Conservation (phyloP, 2,329 filamentous ascomycete genomes). For the Claviceps sp. region DNA sequence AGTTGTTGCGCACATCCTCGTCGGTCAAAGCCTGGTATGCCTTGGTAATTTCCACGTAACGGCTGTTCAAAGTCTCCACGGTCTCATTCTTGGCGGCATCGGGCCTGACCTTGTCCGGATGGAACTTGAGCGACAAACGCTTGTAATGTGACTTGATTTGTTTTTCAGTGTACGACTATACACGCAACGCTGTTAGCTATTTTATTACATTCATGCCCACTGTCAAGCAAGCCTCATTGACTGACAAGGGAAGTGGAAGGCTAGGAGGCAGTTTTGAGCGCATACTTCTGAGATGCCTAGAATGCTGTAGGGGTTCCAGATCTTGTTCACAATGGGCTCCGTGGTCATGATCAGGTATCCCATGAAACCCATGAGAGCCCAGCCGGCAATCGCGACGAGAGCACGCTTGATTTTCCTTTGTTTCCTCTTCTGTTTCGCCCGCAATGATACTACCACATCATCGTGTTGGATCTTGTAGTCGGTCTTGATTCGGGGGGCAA, state of each 20-base stretch:
- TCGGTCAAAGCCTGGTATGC: conserved; percentile 97
- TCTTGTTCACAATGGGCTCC: conserved; percentile 54
- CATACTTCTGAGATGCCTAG: conserved; percentile 66
- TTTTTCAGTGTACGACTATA: conserved; percentile 72
- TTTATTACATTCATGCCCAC: conserved; percentile 9
- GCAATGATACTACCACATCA: conserved; percentile 69
- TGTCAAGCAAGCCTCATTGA: neutral
- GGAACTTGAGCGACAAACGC: conserved; percentile 69
- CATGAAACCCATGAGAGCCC: conserved; percentile 79
- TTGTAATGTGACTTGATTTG: conserved; percentile 88
- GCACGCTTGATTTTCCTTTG: conserved; percentile 80
- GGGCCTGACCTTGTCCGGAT: conserved; percentile 84
- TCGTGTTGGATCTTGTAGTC: conserved; percentile 72
- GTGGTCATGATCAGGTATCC: conserved; percentile 78
- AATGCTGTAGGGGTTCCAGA: conserved; percentile 97
- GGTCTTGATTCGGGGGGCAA: conserved; percentile 69
- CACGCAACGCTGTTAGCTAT: conserved; percentile 11
- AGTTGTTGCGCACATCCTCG: conserved; percentile 95
- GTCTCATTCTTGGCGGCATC: conserved; percentile 85
- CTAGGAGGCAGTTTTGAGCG: neutral
- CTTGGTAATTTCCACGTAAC: conserved; percentile 92
- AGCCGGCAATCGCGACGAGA: conserved; percentile 62
- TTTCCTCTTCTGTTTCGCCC: conserved; percentile 76
- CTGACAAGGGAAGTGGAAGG: neutral
- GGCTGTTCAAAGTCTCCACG: conserved; percentile 65